Conservation (phyloP, 768 basidiomycete species). For the Zangia roseola region DNA sequence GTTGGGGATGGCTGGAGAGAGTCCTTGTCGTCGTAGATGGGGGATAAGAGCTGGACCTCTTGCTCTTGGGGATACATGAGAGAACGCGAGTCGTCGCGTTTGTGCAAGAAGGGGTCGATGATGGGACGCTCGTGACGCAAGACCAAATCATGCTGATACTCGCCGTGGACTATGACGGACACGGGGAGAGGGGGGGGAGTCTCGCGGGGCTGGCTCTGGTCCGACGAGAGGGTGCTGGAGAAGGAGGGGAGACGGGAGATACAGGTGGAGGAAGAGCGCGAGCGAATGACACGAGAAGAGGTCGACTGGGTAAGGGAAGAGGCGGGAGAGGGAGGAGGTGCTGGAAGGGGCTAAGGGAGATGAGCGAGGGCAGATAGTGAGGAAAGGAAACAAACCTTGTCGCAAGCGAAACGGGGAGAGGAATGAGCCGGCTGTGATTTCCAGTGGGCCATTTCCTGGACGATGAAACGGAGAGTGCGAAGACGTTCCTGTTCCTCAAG, state of each 20-base stretch:
- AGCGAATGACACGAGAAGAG: slow-evolving; percentile 28
- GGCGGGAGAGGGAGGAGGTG: slow-evolving; percentile 27
- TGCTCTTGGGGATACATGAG: slow-evolving; percentile 9
- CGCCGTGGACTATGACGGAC: slow-evolving; percentile 31
- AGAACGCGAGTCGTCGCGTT: slow-evolving; percentile 13
- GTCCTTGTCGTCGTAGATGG: slow-evolving; percentile 25
- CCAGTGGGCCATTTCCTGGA: slow-evolving; percentile 35
- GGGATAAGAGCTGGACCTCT: slow-evolving; percentile 14
- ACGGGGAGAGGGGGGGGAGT: slow-evolving; percentile 25
- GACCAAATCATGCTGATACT: slow-evolving; percentile 26
- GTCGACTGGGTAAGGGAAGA: slow-evolving; percentile 26
- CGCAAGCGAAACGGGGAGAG: slow-evolving; percentile 3
- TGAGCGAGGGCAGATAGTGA: background rate
- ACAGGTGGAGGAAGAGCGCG: slow-evolving; percentile 29
- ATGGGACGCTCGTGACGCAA: slow-evolving; percentile 14
- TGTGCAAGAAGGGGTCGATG: slow-evolving; percentile 13
- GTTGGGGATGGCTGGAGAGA: slow-evolving; percentile 29
- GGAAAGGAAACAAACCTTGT: slow-evolving; percentile 11
- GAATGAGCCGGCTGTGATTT: slow-evolving; percentile 6
- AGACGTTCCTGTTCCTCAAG: slow-evolving; percentile 32
- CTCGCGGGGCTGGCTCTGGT: slow-evolving; percentile 31
- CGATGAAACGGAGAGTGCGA: slow-evolving; percentile 35
- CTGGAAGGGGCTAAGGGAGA: slow-evolving; percentile 16
- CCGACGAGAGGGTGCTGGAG: slow-evolving; percentile 33
- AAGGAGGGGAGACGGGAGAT: slow-evolving; percentile 34